Percentiles rank a stretch among this genome's conserved stretches.
phyloP scores from a whole-genome alignment of 371 early-diverging fungal genomes.

The Dichotomocladium elegans region DNA sequence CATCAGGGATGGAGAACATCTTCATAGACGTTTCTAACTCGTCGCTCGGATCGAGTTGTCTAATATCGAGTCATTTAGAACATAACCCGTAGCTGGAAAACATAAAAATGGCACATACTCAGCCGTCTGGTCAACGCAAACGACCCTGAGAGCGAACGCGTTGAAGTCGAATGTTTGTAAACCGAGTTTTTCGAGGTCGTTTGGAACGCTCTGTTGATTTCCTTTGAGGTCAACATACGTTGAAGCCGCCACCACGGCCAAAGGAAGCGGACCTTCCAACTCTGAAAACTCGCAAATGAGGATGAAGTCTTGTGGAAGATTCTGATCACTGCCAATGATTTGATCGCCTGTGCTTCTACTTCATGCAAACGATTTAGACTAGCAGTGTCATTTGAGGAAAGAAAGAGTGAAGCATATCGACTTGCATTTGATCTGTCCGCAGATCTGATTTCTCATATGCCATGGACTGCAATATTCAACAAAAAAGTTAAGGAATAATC shows the following conservation, averaged over 20 bases:
- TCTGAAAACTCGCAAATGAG: conserved; percentile 61
- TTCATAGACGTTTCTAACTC: neutral
- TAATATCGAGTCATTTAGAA: neutral
- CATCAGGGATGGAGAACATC: conserved; percentile 54
- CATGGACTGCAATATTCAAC: no score
- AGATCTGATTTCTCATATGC: no score
- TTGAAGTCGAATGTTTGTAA: conserved; percentile 46
- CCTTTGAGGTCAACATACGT: conserved; percentile 31
- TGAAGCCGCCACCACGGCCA: conserved; percentile 42
- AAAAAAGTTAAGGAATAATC: no score
- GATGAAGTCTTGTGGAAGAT: conserved; percentile 43
- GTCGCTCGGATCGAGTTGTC: conserved; percentile 5
- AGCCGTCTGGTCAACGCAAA: conserved; percentile 48
- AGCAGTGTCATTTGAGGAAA: neutral
- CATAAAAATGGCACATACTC: conserved; percentile 21
- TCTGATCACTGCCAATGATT: neutral
- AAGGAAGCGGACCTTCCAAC: conserved; percentile 52
- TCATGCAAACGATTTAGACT: neutral
- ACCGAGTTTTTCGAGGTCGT: conserved; percentile 16
- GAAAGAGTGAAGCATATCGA: neutral
- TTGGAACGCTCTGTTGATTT: neutral
- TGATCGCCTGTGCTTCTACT: neutral
- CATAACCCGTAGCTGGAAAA: neutral
- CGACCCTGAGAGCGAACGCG: conserved; percentile 53
- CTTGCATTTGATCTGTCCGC: neutral